phyloP scores from a whole-genome alignment of 768 basidiomycete species.

The Phanerochaete sordida region DNA sequence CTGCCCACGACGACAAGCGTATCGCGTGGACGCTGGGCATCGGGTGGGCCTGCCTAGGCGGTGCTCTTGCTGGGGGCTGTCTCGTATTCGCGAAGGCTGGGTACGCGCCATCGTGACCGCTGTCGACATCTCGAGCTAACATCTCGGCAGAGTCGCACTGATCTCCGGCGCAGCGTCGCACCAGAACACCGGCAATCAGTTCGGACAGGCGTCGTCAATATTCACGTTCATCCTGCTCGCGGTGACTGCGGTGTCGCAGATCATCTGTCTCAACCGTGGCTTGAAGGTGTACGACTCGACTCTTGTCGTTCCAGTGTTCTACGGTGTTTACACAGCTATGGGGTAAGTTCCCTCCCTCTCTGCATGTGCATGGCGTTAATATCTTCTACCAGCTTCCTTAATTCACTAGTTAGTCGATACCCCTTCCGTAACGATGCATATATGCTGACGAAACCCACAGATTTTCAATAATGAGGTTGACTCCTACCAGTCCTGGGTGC shows the following conservation, averaged over 20 bases:
- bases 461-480: constrained; percentile 85
- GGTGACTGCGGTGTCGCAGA: constrained; percentile 82
- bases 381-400: constrained; percentile 55
- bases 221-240: constrained; percentile 57
- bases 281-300: constrained; percentile 90
- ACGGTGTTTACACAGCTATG: constrained; percentile 84
- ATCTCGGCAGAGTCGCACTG: constrained; percentile 61
- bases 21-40: constrained; percentile 91
- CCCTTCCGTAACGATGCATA: not conserved
- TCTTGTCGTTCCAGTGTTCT: constrained; percentile 91
- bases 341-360: constrained; percentile 44
- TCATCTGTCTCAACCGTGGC: constrained; percentile 87
- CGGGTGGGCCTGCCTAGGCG: constrained; percentile 91
- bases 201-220: constrained; percentile 77
- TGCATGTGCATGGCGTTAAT: not conserved
- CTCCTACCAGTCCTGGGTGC: constrained; percentile 84
- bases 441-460: constrained; percentile 16
- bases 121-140: constrained; percentile 5
- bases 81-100: constrained; percentile 81
- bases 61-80: constrained; percentile 84
- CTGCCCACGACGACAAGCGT: constrained; percentile 76
- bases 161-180: constrained; percentile 75
- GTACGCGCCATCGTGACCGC: constrained; percentile 41
- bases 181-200: constrained; percentile 81
- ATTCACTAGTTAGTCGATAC: constrained; percentile 41